phyloP scores from a whole-genome alignment of 257 asterid species.

The Sherardia arvensis region DNA sequence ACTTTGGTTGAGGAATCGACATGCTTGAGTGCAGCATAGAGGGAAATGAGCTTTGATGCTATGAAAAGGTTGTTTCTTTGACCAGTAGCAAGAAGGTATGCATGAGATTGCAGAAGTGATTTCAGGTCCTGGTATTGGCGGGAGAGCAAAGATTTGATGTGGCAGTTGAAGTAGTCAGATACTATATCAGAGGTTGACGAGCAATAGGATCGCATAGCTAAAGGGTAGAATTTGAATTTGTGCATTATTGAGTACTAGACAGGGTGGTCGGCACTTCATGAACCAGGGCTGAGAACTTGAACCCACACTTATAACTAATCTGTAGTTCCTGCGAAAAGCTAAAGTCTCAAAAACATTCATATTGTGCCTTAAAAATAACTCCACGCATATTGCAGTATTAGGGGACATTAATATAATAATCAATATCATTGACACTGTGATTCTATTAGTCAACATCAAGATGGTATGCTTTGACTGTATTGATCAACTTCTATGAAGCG shows the following conservation, averaged over 20 bases:
- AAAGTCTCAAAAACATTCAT: not conserved
- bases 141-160: constrained; percentile 35
- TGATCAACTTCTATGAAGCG: not conserved
- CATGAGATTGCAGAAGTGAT: constrained; percentile 39
- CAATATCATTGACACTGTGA: not conserved
- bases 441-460: not conserved
- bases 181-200: constrained; percentile 17
- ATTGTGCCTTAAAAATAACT: not conserved
- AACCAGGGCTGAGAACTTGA: too few relatives aligned
- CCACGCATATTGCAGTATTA: not conserved
- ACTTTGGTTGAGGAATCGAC: constrained; percentile 39
- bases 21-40: constrained; percentile 42
- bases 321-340: not conserved
- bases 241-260: constrained; percentile 13
- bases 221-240: constrained; percentile 22
- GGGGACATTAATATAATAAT: too few relatives aligned
- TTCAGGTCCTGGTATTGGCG: constrained; percentile 16
- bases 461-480: not conserved
- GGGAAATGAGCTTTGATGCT: constrained; percentile 59
- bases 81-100: constrained; percentile 42
- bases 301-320: not conserved
- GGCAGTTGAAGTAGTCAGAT: constrained; percentile 23
- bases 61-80: constrained; percentile 42
- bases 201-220: constrained; percentile 23
- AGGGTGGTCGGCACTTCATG: not conserved